Conservation (phyloP, 306 rosid species). For the Prunus mira region DNA sequence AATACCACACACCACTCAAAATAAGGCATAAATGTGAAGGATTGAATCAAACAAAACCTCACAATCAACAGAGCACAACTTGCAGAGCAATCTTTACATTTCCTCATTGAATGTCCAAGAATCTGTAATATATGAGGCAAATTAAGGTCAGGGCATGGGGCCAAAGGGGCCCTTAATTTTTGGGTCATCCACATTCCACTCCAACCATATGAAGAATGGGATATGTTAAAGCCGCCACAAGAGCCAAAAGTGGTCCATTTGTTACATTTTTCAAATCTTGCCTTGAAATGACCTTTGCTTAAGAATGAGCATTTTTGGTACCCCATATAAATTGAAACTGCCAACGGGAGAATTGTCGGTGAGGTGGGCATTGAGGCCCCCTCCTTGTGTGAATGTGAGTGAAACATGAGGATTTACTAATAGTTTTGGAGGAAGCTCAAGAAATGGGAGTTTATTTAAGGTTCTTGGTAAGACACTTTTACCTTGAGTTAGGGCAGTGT, state of each 20-base stretch:
- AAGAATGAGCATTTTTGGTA: not conserved
- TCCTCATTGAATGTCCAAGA: not conserved
- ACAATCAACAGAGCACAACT: not conserved
- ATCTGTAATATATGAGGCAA: not conserved
- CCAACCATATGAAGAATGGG: not conserved
- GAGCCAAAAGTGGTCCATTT: not conserved
- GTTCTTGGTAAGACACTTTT: too few species aligned
- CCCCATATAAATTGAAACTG: not conserved
- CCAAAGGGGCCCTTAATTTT: not conserved
- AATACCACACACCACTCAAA: not conserved
- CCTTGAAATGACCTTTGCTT: not conserved
- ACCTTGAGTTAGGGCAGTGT: too few species aligned
- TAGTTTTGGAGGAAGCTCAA: too few species aligned
- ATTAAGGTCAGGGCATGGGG: not conserved
- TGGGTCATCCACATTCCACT: not conserved
- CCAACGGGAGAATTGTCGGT: not conserved
- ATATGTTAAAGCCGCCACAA: not conserved
- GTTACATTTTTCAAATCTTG: too few species aligned
- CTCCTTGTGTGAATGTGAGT: too few species aligned
- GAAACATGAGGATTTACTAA: too few species aligned
- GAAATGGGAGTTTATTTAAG: too few species aligned
- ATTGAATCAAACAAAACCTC: constrained; percentile 4
- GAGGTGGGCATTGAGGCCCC: too few species aligned
- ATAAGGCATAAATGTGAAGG: not conserved
- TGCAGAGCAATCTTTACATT: not conserved